These are phyloP conservation scores for Ilyonectria mors-panacis DNA, from an alignment of 2,329 filamentous ascomycete species.

Conservation along the genomic window DNA sequence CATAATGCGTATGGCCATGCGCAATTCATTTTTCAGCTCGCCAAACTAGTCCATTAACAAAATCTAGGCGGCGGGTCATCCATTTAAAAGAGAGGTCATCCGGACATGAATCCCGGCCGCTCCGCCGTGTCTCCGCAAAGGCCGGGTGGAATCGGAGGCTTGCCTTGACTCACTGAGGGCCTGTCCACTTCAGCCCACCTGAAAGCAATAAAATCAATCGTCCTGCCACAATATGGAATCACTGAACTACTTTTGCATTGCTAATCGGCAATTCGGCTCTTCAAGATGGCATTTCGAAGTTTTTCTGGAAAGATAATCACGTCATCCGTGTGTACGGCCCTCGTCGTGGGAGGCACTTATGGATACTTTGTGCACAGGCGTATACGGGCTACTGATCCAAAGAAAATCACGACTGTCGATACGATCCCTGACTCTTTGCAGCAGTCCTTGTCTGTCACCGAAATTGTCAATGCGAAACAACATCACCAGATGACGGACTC, in stretches of 20 bases:
- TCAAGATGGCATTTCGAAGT: constrained; percentile 32
- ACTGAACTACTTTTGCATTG: not conserved
- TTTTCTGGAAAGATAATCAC: constrained; percentile 34
- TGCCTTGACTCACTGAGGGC: constrained; percentile 7
- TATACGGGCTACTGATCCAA: constrained; percentile 24
- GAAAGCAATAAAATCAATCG: not conserved
- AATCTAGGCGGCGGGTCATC: not conserved
- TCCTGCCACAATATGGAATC: not conserved
- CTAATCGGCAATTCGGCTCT: not conserved
- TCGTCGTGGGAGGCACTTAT: constrained; percentile 36
- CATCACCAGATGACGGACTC: constrained; percentile 42
- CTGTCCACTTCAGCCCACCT: constrained; percentile 9
- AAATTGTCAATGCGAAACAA: constrained; percentile 45
- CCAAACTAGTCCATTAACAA: not conserved
- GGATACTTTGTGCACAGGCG: constrained; percentile 35
- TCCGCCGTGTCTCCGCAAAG: not conserved
- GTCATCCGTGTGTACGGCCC: constrained; percentile 29
- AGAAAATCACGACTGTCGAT: constrained; percentile 35
- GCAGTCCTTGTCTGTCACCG: constrained; percentile 42
- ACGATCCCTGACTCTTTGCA: constrained; percentile 43
- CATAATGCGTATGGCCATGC: not conserved
- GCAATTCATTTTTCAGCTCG: not conserved
- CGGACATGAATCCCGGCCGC: not conserved
- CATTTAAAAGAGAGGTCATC: not conserved
- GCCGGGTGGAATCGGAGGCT: constrained; percentile 21